These are phyloP conservation scores for Nemania sp. DNA, from an alignment of 2,329 filamentous ascomycete species.

Conservation along the genomic window DNA sequence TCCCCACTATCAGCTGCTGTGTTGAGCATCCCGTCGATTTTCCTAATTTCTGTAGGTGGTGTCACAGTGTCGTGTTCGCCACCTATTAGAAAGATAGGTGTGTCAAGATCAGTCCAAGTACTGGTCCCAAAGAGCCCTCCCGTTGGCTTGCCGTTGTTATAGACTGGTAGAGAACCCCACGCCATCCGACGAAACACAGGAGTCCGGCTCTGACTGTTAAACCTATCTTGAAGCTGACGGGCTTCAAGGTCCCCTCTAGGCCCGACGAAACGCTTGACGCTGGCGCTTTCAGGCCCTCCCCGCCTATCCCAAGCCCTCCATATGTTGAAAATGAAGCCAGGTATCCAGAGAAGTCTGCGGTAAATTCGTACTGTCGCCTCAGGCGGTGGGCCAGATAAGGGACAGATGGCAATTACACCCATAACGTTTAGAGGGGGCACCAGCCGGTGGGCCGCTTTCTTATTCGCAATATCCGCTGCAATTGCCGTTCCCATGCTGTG, in stretches of 20 bases:
- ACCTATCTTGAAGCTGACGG: conserved; percentile 69
- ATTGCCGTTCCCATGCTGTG: conserved; percentile 91
- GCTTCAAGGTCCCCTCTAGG: conserved; percentile 66
- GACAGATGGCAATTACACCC: conserved; percentile 82
- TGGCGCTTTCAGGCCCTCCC: conserved; percentile 77
- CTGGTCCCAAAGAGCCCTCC: conserved; percentile 72
- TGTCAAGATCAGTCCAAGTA: conserved; percentile 71
- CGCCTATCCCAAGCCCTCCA: conserved; percentile 78
- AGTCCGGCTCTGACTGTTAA: conserved; percentile 83
- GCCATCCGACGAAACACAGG: conserved; percentile 83
- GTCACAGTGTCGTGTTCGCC: conserved; percentile 79
- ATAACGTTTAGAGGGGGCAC: conserved; percentile 67
- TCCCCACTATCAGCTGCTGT: conserved; percentile 12
- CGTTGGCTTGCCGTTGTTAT: conserved; percentile 54
- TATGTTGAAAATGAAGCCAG: conserved; percentile 73
- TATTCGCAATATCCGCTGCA: conserved; percentile 68
- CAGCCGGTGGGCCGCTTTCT: conserved; percentile 50
- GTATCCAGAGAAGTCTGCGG: conserved; percentile 67
- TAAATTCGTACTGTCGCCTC: conserved; percentile 56
- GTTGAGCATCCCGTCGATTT: conserved; percentile 58
- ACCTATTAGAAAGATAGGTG: conserved; percentile 78
- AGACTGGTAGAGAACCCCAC: conserved; percentile 68
- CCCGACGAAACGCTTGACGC: conserved; percentile 79
- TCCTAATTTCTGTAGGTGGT: conserved; percentile 69
- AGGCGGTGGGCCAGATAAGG: conserved; percentile 67